Conservation (phyloP, 768 basidiomycete species). For the Vishniacozyma victoriae region DNA sequence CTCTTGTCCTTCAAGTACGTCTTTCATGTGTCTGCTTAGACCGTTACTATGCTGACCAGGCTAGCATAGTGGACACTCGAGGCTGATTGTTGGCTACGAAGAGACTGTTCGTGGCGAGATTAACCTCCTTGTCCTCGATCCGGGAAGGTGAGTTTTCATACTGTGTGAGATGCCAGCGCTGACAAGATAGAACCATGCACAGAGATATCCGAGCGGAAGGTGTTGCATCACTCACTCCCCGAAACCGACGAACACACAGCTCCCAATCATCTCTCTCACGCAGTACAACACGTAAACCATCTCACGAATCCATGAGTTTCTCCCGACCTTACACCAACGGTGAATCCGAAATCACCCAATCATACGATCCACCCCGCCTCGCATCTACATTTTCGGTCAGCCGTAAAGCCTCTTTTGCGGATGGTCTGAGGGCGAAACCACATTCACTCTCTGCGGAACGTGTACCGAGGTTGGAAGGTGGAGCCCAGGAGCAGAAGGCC, state of each 20-base stretch:
- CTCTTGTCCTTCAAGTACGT: slow-evolving; percentile 60
- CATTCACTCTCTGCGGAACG: slow-evolving; percentile 46
- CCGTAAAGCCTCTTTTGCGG: neutral
- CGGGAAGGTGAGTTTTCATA: slow-evolving; percentile 49
- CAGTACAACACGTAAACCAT: neutral
- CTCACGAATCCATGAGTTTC: slow-evolving; percentile 27
- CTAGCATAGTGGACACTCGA: slow-evolving; percentile 82
- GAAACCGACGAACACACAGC: neutral
- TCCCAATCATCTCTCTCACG: neutral
- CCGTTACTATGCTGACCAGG: slow-evolving; percentile 1
- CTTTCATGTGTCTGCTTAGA: neutral
- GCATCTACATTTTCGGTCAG: neutral
- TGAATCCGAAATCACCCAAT: slow-evolving; percentile 14
- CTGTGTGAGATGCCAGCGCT: neutral
- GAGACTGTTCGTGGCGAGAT: slow-evolving; percentile 55
- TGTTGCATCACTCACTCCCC: slow-evolving; percentile 7
- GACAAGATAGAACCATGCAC: slow-evolving; percentile 7
- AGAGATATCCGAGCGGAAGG: slow-evolving; percentile 14
- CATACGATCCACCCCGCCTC: neutral
- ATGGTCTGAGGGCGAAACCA: neutral
- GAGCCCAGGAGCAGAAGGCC: neutral
- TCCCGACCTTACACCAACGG: slow-evolving; percentile 33
- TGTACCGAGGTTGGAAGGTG: neutral
- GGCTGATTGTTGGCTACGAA: slow-evolving; percentile 80
- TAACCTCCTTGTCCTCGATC: slow-evolving; percentile 72